phyloP scores from a whole-genome alignment of 208 protist species.

The Crithidia acanthocephali region DNA sequence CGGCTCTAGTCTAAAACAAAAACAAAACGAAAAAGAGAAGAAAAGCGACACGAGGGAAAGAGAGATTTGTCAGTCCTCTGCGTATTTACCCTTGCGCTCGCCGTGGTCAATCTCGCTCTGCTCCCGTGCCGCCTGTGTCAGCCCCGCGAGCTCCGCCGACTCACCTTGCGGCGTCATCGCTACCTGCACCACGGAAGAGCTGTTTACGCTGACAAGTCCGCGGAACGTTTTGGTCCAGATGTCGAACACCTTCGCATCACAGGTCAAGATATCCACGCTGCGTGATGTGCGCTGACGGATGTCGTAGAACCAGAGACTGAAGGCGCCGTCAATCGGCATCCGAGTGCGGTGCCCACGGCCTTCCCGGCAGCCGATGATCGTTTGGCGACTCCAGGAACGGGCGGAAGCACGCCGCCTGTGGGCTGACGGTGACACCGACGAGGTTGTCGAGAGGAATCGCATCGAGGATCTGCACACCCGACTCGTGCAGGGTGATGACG shows the following conservation, averaged over 20 bases:
- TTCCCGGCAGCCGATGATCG: conserved; percentile 65
- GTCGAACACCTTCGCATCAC: conserved; percentile 67
- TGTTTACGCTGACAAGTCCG: conserved; percentile 84
- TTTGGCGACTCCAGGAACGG: conserved; percentile 47
- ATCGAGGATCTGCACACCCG: conserved; percentile 55
- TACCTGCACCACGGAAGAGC: conserved; percentile 69
- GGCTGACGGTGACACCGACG: conserved; percentile 65
- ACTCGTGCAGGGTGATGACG: conserved; percentile 59
- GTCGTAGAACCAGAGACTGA: conserved; percentile 82
- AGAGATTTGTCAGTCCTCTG: not conserved
- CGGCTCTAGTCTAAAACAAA: conserved; percentile 12
- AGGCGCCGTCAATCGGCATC: conserved; percentile 60
- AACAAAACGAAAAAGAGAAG: not conserved
- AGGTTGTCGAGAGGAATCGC: conserved; percentile 62
- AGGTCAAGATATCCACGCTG: conserved; percentile 75
- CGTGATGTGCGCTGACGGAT: conserved; percentile 21
- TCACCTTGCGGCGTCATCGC: conserved; percentile 39
- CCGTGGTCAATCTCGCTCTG: conserved; percentile 32
- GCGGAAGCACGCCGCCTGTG: conserved; percentile 49
- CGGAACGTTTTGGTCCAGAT: conserved; percentile 79
- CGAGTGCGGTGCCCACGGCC: conserved; percentile 59
- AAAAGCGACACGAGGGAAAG: not conserved
- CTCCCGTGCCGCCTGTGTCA: conserved; percentile 43
- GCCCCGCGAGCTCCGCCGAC: conserved; percentile 30
- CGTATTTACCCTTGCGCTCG: conserved; percentile 1